A percentile compares a stretch with the other conserved stretches of the same genome.
phyloP scores from a whole-genome alignment of 2,329 filamentous ascomycete species.

The Tolypocladium guangdongense region DNA sequence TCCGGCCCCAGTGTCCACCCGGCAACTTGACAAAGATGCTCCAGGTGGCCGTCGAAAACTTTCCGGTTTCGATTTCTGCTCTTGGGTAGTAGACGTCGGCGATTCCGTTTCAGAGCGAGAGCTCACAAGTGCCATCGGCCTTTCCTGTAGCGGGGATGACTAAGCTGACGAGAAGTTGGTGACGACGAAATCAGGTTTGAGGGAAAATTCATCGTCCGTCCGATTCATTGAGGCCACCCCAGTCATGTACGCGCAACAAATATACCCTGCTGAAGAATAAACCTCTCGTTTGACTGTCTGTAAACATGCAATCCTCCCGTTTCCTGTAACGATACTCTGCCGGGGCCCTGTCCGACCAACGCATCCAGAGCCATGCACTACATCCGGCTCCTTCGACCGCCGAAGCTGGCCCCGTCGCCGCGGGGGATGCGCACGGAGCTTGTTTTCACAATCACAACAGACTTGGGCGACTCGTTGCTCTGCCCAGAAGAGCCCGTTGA shows the following conservation, averaged over 20 bases:
- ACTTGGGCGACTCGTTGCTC: slow-evolving; percentile 45
- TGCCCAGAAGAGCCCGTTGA: slow-evolving; percentile 31
- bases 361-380: slow-evolving; percentile 37
- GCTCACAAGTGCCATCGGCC: background rate
- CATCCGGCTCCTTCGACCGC: slow-evolving; percentile 40
- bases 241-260: background rate
- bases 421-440: slow-evolving; percentile 25
- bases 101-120: background rate
- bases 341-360: background rate
- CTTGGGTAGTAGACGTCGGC: background rate
- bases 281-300: background rate
- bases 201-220: background rate
- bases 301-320: background rate
- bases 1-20: background rate
- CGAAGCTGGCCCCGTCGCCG: slow-evolving; percentile 21
- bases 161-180: background rate
- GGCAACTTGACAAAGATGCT: background rate
- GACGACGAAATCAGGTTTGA: background rate
- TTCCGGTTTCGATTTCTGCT: background rate
- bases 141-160: background rate
- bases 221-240: background rate
- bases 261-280: no score
- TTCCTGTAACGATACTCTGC: background rate
- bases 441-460: slow-evolving; percentile 44
- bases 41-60: background rate